Evolutionary conservation across 768 basidiomycete species (phyloP), one percentile per base, ranked within the genome.

Genomic region (Strobilomyces dryophilus): DNA sequence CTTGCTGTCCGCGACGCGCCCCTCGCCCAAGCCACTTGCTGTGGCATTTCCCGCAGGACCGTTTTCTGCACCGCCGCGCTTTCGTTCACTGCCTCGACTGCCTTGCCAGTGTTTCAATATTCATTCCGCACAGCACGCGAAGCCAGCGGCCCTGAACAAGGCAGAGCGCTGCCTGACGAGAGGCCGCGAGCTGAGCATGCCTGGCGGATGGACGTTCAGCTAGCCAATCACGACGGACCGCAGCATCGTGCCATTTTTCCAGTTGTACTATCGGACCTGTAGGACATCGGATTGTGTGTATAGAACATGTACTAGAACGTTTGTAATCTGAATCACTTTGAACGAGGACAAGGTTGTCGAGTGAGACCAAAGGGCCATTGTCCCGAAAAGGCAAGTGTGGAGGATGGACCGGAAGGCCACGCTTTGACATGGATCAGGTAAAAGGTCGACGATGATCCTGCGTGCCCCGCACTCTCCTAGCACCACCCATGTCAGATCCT

Each of bases 181-280:
- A 51, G 56, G 56, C 41, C 55, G 64, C 37, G 72, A 75, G 55
- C 56, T 62, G 56, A 69, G 68, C 43, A 76, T 76, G 74, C 74
- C 74, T 32, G 73, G 74, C 15, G 71, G 70, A 44, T 76, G 75
- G 75, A 69, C 61, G 5, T 69, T 68, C 35, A 42, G 21, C 42
- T 71, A 51, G 47, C 32, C 48, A 32, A 50, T 37, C 31, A 29
- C 26, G 3, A 45, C 31, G 53, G 26, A 48, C 39, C 15, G 57
- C 40, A 46, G 34, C 31, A 34, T 47, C 44, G 45, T 42, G 18
- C 32, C 31, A 24, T 40, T 47, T 54, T 39, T 47, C 34, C 4
- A 8, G 15, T 42, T 68, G 56, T 64, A 63, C 31, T 8, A 48
- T 54, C 24, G 62, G 45, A 47, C 51, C 45, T 63, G 58, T 63